Conservation (phyloP, 2,329 filamentous ascomycete species). For the Fusarium sp. region DNA sequence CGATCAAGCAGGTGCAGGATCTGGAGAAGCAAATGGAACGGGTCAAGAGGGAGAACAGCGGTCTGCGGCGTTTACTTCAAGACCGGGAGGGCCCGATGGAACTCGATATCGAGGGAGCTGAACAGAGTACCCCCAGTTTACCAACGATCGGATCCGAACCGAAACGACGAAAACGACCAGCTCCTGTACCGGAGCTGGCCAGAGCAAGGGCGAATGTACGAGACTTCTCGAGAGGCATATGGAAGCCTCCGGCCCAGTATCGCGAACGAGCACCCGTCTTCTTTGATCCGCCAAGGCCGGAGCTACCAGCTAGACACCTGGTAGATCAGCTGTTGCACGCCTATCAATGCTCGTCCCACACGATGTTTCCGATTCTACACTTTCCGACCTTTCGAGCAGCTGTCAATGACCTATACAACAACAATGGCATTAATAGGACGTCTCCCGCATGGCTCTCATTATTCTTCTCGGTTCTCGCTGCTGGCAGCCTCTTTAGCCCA, state of each 20-base stretch:
- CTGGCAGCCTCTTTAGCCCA: conserved; percentile 79
- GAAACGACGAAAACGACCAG: conserved; percentile 70
- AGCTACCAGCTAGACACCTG: conserved; percentile 76
- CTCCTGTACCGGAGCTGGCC: conserved; percentile 75
- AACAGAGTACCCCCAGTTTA: conserved; percentile 66
- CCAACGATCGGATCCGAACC: conserved; percentile 76
- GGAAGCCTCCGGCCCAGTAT: conserved; percentile 80
- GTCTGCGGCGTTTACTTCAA: conserved; percentile 74
- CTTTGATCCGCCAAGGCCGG: conserved; percentile 68
- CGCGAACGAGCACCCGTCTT: conserved; percentile 62
- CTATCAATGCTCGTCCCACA: conserved; percentile 83
- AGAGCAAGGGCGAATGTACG: conserved; percentile 79
- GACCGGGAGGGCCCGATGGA: conserved; percentile 64
- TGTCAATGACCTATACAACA: conserved; percentile 82
- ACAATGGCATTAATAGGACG: conserved; percentile 64
- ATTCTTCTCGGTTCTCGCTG: conserved; percentile 85
- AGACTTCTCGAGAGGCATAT: conserved; percentile 80
- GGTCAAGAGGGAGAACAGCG: conserved; percentile 82
- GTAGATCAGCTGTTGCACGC: conserved; percentile 79
- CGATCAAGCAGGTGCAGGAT: conserved; percentile 98
- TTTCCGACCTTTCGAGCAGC: conserved; percentile 85
- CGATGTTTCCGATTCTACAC: conserved; percentile 86
- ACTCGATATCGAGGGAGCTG: conserved; percentile 59
- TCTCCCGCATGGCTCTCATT: conserved; percentile 80
- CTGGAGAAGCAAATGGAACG: conserved; percentile 90